A percentile compares a stretch with the other conserved stretches of the same genome.
Evolutionary conservation across 352 stramenopile species (phyloP).

Genomic region (Globisporangium nagaii): DNA sequence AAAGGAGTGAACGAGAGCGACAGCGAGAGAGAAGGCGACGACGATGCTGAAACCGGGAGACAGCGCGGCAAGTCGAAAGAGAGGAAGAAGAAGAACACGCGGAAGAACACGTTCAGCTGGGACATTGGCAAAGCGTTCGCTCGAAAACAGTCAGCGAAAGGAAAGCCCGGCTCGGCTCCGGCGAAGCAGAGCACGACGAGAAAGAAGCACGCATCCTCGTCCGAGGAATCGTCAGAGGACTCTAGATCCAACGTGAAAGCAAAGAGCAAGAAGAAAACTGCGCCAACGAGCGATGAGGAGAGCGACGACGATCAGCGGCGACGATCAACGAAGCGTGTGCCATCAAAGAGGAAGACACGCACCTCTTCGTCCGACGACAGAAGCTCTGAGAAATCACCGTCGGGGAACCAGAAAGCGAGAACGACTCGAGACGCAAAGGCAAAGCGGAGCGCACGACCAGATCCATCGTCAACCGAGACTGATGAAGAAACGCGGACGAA

Average conservation of each 20-base stretch:
- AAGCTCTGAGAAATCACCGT: background rate
- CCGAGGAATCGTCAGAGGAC: conserved; percentile 3
- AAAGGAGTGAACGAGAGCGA: background rate
- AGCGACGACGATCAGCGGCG: background rate
- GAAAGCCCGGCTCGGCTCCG: background rate
- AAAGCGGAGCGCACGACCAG: background rate
- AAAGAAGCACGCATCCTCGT: conserved; percentile 9
- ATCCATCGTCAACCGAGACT: conserved; percentile 5
- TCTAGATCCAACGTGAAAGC: background rate
- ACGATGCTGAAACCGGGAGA: conserved; percentile 5
- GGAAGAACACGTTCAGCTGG: conserved; percentile 70
- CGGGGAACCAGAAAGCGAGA: background rate
- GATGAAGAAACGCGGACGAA: conserved; percentile 2
- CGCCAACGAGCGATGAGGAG: background rate
- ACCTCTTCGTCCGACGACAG: background rate
- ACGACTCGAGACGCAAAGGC: background rate
- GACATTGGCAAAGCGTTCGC: conserved; percentile 66
- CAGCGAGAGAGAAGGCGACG: conserved; percentile 3
- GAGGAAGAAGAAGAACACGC: conserved; percentile 35
- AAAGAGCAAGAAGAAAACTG: background rate
- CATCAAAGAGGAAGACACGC: background rate
- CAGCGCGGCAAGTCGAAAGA: conserved; percentile 1
- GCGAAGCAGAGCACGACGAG: conserved; percentile 1
- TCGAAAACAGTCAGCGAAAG: conserved; percentile 32
- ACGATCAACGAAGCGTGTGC: background rate